Evolutionary conservation across 2,329 filamentous ascomycete genomes (phyloP).

Genomic region (Colletotrichum lindemuthianum): DNA sequence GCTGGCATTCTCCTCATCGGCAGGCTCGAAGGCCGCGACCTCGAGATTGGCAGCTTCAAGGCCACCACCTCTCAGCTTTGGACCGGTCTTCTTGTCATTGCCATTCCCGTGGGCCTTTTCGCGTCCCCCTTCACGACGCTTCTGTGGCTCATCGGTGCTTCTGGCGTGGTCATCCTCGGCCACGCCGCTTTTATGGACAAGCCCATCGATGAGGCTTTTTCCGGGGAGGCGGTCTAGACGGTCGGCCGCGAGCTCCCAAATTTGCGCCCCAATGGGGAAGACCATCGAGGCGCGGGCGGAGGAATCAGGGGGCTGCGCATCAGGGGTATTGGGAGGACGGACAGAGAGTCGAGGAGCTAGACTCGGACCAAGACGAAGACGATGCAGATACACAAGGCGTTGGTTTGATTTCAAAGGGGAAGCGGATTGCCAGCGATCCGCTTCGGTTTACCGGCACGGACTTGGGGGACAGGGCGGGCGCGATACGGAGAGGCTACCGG

Average conservation of each 20-base stretch:
- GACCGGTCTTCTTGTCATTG: conserved; percentile 84
- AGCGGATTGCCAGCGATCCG: conserved; percentile 67
- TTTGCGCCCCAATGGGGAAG: conserved; percentile 97
- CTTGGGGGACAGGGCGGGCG: conserved; percentile 55
- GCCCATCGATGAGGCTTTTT: conserved; percentile 99
- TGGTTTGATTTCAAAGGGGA: conserved; percentile 58
- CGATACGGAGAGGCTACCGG: conserved; percentile 50
- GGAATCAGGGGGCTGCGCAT: conserved; percentile 62
- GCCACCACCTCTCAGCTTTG: conserved; percentile 94
- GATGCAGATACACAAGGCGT: conserved; percentile 65
- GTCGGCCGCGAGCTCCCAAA: conserved; percentile 99
- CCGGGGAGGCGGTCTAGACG: conserved; percentile 99
- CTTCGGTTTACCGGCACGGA: conserved; percentile 70
- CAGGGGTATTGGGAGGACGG: conserved; percentile 54
- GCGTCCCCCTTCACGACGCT: conserved; percentile 86
- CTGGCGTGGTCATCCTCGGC: conserved; percentile 91
- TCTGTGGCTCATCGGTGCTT: conserved; percentile 96
- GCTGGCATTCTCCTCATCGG: conserved; percentile 92
- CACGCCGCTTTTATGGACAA: conserved; percentile 97
- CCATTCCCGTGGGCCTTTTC: conserved; percentile 85
- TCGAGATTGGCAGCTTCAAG: conserved; percentile 84
- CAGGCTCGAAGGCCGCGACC: conserved; percentile 87
- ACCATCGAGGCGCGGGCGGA: conserved; percentile 91
- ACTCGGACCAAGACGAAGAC: conserved; percentile 66
- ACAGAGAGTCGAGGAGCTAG: conserved; percentile 71